phyloP scores from a whole-genome alignment of 2,329 filamentous ascomycete species.

The Hysterium pulicare region DNA sequence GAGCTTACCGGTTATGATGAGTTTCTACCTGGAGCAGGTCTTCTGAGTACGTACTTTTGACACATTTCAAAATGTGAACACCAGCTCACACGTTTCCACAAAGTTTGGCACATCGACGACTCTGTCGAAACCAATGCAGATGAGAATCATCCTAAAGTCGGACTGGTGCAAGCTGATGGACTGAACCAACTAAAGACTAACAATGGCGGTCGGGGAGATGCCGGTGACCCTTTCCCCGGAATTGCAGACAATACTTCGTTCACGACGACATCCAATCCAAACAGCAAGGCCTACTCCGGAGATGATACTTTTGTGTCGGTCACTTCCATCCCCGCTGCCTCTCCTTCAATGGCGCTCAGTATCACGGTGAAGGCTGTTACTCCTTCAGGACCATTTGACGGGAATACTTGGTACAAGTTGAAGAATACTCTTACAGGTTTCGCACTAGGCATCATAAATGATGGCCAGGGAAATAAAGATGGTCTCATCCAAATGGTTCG shows the following conservation, averaged over 20 bases:
- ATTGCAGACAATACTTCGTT: slow-evolving; percentile 13
- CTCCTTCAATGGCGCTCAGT: slow-evolving; percentile 18
- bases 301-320: slow-evolving; percentile 17
- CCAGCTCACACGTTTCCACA: neutral
- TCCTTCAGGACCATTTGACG: slow-evolving; percentile 10
- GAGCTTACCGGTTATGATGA: slow-evolving; percentile 17
- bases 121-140: slow-evolving; percentile 11
- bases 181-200: slow-evolving; percentile 13
- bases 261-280: slow-evolving; percentile 13
- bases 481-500: slow-evolving; percentile 15
- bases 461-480: slow-evolving; percentile 11
- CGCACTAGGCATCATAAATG: slow-evolving; percentile 24
- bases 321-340: slow-evolving; percentile 13
- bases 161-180: slow-evolving; percentile 21
- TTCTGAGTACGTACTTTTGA: slow-evolving; percentile 6
- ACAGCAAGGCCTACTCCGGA: slow-evolving; percentile 17
- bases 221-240: slow-evolving; percentile 19
- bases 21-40: slow-evolving; percentile 17
- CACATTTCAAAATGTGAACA: neutral
- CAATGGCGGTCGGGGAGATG: slow-evolving; percentile 14
- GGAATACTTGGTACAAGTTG: slow-evolving; percentile 20
- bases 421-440: slow-evolving; percentile 17
- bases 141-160: slow-evolving; percentile 18
- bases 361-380: slow-evolving; percentile 15
- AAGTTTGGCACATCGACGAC: slow-evolving; percentile 23